Base-by-base conservation (phyloP, 352 stramenopile species). In the Pythium myriotylum region DNA sequence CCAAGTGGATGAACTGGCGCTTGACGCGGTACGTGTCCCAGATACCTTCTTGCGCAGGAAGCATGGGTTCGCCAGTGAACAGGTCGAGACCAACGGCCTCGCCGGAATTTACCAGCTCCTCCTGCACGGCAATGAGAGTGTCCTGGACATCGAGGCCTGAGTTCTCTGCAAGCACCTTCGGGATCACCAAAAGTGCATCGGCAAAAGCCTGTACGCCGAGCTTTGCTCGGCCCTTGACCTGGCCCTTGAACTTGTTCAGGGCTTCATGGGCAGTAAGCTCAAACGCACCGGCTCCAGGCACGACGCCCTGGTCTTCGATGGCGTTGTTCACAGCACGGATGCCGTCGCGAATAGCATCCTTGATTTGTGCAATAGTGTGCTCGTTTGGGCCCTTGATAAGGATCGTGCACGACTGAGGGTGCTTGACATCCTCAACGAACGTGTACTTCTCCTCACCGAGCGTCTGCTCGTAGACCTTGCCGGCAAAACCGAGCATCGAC, bases 21-120 rank as follows among this genome's bases (percentile, higher is more conserved):
- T 99, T 99, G 51, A 99, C 97, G 54, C 95, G 91, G 78, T 99
- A 97, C 81, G 98, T 99, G 78, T 99, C 89, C 94, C 96, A 99
- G 55, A 99, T 90, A 48, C 98, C 98, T 68, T 98, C 89, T 68
- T 98, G 89, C 39, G 86, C 92, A 3, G 97, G 96, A 51, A 99
- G 77, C 86, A 99, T 99, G 12, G 94, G 86, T 70, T 99, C 94
- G 51, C 98, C 98, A 17, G 95, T 98, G 55, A 94, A 91, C 24
- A 98, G 83, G 72, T 99, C 94, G 33, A 99, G 87, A 37, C 98
- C 98, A 6, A 99, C 94, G 20, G 96, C 73, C 67, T 92, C 84
- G 27, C 84, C 87, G 33, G 78, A 93, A 37, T 94, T 93, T 70
- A 89, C 78, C 61, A 96, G 84, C 74, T 99, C 97, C 68, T 99